Evolutionary conservation across 1,139 yeast species (phyloP).

Genomic region (Yamadazyma siamensis): DNA sequence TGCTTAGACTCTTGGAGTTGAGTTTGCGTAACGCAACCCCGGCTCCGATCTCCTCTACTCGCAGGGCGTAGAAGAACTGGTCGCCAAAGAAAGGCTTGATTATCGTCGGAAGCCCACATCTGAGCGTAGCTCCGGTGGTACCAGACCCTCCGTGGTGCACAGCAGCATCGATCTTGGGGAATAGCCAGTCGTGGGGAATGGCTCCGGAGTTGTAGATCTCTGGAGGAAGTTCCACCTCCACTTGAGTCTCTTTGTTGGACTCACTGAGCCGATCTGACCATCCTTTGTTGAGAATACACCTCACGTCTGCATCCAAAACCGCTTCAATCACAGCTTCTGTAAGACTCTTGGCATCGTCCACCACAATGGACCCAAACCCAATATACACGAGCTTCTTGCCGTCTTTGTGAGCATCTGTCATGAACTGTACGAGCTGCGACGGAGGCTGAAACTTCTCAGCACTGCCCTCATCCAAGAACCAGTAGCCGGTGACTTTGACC

Average conservation of each 20-base stretch:
- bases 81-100: constrained; percentile 96
- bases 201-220: constrained; percentile 68
- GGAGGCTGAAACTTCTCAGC: constrained; percentile 64
- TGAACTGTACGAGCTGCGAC: constrained; percentile 53
- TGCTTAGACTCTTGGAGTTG: constrained; percentile 57
- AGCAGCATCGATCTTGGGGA: constrained; percentile 85
- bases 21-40: constrained; percentile 72
- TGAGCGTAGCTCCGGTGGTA: constrained; percentile 86
- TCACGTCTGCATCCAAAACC: constrained; percentile 71
- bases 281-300: constrained; percentile 87
- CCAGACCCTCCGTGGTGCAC: constrained; percentile 99
- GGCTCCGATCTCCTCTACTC: constrained; percentile 89
- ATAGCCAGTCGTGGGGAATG: constrained; percentile 93
- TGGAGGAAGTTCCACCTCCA: constrained; percentile 62
- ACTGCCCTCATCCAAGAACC: constrained; percentile 81
- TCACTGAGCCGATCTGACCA: constrained; percentile 77
- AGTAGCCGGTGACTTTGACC: constrained; percentile 92
- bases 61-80: constrained; percentile 83
- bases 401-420: constrained; percentile 57
- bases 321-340: constrained; percentile 79
- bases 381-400: constrained; percentile 76
- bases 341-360: constrained; percentile 71
- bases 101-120: constrained; percentile 85
- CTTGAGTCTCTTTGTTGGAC: constrained; percentile 18
- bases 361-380: constrained; percentile 96